Percentiles rank a stretch among this genome's conserved stretches.
Conservation (phyloP, 1,284 basidiomycete genomes). For the Irpex sp. region DNA sequence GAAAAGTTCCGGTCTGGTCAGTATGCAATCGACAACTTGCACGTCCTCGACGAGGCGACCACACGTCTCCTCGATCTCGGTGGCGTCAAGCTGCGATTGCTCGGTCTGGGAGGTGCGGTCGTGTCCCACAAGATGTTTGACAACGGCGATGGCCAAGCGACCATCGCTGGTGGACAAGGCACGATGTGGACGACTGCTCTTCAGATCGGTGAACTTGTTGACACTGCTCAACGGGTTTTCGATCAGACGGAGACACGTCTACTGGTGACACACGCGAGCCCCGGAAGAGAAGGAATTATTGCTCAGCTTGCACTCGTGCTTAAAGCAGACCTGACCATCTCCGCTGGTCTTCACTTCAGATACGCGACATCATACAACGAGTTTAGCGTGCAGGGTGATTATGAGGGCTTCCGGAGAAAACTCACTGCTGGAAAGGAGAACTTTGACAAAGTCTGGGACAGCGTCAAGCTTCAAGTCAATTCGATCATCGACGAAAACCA, state of each 20-base stretch:
- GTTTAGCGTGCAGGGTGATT: constrained; percentile 89
- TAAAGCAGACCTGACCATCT: constrained; percentile 94
- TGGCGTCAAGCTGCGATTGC: constrained; percentile 88
- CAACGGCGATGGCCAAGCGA: constrained; percentile 91
- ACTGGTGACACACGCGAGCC: constrained; percentile 89
- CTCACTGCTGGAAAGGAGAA: constrained; percentile 74
- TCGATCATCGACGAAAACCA: constrained; percentile 91
- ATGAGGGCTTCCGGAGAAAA: constrained; percentile 87
- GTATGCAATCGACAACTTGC: constrained; percentile 83
- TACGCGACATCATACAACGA: constrained; percentile 97
- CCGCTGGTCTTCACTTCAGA: constrained; percentile 95
- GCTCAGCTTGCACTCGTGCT: constrained; percentile 87
- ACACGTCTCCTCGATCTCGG: constrained; percentile 90
- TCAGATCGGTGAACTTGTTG: constrained; percentile 96
- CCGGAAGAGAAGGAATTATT: constrained; percentile 91
- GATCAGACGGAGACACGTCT: constrained; percentile 93
- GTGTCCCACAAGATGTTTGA: constrained; percentile 98
- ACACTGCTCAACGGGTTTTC: constrained; percentile 93
- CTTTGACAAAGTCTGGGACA: constrained; percentile 93
- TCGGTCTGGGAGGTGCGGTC: constrained; percentile 94
- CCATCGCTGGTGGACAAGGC: constrained; percentile 95
- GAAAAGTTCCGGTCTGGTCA: constrained; percentile 88
- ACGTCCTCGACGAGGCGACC: constrained; percentile 92
- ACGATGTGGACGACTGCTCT: constrained; percentile 99
- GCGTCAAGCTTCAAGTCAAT: constrained; percentile 90